Conservation (phyloP, 345 rosid genomes). For the Gossypium herbaceum region DNA sequence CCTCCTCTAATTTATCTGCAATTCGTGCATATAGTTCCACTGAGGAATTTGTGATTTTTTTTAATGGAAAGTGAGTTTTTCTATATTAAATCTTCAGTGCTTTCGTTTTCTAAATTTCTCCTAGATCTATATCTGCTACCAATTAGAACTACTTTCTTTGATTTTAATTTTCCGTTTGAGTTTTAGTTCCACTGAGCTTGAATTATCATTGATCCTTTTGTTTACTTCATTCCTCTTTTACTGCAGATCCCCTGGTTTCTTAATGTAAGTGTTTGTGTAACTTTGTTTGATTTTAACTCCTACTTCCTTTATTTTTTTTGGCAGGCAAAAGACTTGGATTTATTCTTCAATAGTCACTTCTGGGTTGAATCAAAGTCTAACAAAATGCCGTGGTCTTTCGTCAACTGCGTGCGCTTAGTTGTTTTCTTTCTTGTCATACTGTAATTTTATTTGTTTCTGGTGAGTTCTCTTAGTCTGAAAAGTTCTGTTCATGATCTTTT, state of each 20-base stretch:
- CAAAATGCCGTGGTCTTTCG: constrained; percentile 83
- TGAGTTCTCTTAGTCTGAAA: constrained; percentile 21
- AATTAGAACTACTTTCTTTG: not conserved
- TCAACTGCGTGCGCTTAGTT: constrained; percentile 65
- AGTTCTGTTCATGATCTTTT: not conserved
- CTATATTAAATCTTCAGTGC: not conserved
- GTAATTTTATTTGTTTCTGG: constrained; percentile 45
- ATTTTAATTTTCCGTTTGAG: not conserved
- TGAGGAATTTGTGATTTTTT: not conserved
- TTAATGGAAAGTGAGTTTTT: not conserved
- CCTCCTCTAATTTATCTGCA: not conserved
- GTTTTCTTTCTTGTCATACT: constrained; percentile 75
- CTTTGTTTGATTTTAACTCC: constrained; percentile 11
- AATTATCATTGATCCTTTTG: not conserved
- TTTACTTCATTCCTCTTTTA: not conserved
- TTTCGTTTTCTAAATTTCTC: not conserved
- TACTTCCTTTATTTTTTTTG: constrained; percentile 11
- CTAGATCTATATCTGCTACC: not conserved
- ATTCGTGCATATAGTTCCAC: not conserved
- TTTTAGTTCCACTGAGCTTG: not conserved
- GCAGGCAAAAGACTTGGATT: constrained; percentile 27
- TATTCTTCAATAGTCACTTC: not conserved
- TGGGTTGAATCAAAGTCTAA: constrained; percentile 23
- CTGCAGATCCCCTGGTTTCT: not conserved
- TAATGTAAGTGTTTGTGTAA: not conserved